A percentile compares a stretch with the other conserved stretches of the same genome.
These are phyloP conservation scores for Leccinum incarnatum DNA, from an alignment of 768 basidiomycete genomes.

Conservation along the genomic window DNA sequence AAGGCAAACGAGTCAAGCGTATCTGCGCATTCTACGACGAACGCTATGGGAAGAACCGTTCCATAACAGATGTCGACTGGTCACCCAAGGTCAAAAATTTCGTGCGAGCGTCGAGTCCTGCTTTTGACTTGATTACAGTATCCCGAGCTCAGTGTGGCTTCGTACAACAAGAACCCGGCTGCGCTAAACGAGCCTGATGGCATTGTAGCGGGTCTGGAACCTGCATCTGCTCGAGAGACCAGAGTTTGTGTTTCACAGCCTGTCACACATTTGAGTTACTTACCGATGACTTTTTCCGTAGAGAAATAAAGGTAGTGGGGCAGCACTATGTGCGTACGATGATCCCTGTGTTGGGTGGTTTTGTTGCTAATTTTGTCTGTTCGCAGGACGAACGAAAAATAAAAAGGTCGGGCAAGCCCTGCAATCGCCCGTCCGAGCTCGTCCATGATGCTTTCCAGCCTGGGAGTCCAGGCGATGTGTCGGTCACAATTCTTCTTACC, in stretches of 20 bases:
- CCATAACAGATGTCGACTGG: conserved; percentile 97
- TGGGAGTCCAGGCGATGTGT: not conserved
- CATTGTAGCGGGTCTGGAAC: conserved; percentile 97
- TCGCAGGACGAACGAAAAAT: not conserved
- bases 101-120: not conserved
- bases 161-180: conserved; percentile 96
- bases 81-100: conserved; percentile 77
- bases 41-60: conserved; percentile 86
- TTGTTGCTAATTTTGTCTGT: not conserved
- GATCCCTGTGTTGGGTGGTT: not conserved
- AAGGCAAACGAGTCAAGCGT: conserved; percentile 86
- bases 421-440: not conserved
- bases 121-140: conserved; percentile 52
- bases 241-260: conserved; percentile 92
- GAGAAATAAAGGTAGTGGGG: not conserved
- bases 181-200: conserved; percentile 96
- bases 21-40: conserved; percentile 95
- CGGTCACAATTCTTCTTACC: not conserved
- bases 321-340: not conserved
- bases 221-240: conserved; percentile 91
- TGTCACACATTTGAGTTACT: not conserved
- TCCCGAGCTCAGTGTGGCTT: conserved; percentile 91
- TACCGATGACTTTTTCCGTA: not conserved
- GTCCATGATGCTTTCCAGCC: not conserved
- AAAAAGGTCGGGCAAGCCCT: not conserved